Evolutionary conservation across 768 basidiomycete species (phyloP).

Genomic region (Xerocomus brunneocitrinus): DNA sequence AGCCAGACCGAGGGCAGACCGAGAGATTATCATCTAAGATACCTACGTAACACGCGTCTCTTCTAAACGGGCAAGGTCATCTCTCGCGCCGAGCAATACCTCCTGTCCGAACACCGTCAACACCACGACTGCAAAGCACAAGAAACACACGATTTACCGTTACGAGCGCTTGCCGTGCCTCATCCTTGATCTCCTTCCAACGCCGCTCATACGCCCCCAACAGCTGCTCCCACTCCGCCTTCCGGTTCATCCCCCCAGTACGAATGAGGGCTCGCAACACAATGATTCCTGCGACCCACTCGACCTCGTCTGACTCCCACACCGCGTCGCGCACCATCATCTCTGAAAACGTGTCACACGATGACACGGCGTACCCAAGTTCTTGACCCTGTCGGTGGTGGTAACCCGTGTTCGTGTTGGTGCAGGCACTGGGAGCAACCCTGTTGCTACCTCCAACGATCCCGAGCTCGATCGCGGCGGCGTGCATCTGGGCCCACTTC

Average conservation of each 20-base stretch:
- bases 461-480: constrained; percentile 57
- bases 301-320: constrained; percentile 63
- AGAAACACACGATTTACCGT: constrained; percentile 36
- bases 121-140: background rate
- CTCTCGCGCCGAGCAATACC: constrained; percentile 47
- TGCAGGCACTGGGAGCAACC: background rate
- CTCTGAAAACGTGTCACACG: constrained; percentile 43
- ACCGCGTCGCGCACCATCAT: constrained; percentile 62
- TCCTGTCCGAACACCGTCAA: constrained; percentile 34
- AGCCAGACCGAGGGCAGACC: no score
- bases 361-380: constrained; percentile 37
- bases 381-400: constrained; percentile 31
- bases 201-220: constrained; percentile 55
- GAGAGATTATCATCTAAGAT: background rate
- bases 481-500: constrained; percentile 64
- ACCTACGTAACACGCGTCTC: constrained; percentile 12
- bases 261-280: constrained; percentile 55
- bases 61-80: constrained; percentile 48
- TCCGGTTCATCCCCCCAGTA: constrained; percentile 45
- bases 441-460: constrained; percentile 30
- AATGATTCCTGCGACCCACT: constrained; percentile 64
- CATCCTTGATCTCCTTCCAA: constrained; percentile 70
- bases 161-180: constrained; percentile 57
- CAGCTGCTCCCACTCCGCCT: constrained; percentile 52
- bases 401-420: constrained; percentile 21